These are phyloP conservation scores for Jaapia argillacea DNA, from an alignment of 768 basidiomycete species.

Conservation along the genomic window DNA sequence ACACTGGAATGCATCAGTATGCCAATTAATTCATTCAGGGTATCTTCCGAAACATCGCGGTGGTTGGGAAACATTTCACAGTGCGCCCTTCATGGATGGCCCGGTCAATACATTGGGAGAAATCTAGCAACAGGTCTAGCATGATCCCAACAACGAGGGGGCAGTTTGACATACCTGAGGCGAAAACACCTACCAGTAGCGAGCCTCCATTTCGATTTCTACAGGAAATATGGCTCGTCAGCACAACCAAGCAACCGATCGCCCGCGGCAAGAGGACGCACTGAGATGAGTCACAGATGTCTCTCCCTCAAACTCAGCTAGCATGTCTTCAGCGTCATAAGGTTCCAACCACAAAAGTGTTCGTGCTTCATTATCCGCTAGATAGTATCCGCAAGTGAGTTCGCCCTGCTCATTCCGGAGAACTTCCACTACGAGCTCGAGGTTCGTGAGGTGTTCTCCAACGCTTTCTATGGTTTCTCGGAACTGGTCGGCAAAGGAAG, in stretches of 20 bases:
- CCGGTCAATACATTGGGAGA: neutral
- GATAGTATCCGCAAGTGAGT: neutral
- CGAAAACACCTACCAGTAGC: neutral
- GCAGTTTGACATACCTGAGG: neutral
- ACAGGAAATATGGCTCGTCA: neutral
- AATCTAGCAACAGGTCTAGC: neutral
- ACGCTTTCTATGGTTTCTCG: neutral
- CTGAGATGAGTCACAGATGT: neutral
- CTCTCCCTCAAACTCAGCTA: neutral
- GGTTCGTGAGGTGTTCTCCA: neutral
- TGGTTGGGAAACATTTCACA: neutral
- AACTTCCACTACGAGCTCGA: neutral
- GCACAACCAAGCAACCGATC: neutral
- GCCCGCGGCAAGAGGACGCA: neutral
- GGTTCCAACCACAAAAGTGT: neutral
- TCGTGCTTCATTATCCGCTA: neutral
- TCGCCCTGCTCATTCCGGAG: neutral
- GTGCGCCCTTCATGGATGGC: neutral
- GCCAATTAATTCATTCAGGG: neutral
- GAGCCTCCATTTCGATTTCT: neutral
- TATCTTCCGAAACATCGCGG: neutral
- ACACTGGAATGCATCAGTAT: neutral
- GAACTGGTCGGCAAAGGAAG: neutral
- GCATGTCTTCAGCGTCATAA: neutral
- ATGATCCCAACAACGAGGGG: neutral